Conservation (phyloP, 106 monocot species). For the Allium sativum region DNA sequence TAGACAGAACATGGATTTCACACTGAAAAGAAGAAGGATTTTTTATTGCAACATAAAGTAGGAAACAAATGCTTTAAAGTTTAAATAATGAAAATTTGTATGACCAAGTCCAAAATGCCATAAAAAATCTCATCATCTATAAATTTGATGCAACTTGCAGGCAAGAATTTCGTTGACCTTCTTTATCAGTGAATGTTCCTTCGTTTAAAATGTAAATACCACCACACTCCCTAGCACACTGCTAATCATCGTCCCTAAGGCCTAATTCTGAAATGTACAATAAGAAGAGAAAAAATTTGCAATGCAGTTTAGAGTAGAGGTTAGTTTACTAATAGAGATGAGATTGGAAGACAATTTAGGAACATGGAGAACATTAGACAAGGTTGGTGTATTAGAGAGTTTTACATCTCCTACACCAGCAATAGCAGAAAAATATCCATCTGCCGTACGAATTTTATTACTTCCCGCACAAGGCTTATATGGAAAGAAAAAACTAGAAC, state of each 20-base stretch:
- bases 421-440: constrained; percentile 1
- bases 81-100: constrained; percentile 8
- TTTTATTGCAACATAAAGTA: not conserved
- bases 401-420: not conserved
- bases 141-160: not conserved
- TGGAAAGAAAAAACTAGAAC: not conserved
- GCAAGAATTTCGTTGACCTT: not conserved
- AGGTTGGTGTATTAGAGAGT: not conserved
- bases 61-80: constrained; percentile 10
- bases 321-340: constrained; percentile 3
- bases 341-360: constrained; percentile 2
- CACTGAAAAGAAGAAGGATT: not conserved
- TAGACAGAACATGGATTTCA: constrained; percentile 4
- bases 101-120: constrained; percentile 8
- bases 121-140: not conserved
- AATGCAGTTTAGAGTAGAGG: not conserved
- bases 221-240: not conserved
- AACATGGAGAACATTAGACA: constrained; percentile 4
- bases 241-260: constrained; percentile 6
- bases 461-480: not conserved
- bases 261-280: constrained; percentile 2
- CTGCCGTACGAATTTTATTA: constrained; percentile 1
- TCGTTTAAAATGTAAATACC: constrained; percentile 8
- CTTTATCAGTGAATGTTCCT: not conserved
- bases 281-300: constrained; percentile 3